A percentile compares a stretch with the other conserved stretches of the same genome.
Conservation (phyloP, 2,329 filamentous ascomycete species). For the Colletotrichum viniferum region DNA sequence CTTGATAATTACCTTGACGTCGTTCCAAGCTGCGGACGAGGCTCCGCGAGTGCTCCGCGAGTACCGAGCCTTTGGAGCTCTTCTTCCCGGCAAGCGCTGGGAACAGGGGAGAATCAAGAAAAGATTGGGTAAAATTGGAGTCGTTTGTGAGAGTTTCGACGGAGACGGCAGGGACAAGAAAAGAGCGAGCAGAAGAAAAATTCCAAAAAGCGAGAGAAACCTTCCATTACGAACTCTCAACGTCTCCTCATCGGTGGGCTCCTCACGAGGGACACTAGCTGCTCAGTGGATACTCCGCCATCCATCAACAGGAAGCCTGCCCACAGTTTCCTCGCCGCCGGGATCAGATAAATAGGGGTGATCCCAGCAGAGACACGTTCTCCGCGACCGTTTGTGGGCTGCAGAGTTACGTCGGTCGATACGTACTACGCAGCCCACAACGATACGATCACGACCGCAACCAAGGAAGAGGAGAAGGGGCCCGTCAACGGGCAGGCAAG, state of each 20-base stretch:
- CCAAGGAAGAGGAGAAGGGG: background rate
- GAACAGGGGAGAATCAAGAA: background rate
- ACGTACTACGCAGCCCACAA: background rate
- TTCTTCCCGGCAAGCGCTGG: slow-evolving; percentile 7
- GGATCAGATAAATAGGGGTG: background rate
- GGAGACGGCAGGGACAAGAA: background rate
- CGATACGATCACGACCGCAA: background rate
- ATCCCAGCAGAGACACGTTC: slow-evolving; percentile 16
- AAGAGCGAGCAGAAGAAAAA: background rate
- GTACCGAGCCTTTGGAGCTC: slow-evolving; percentile 17
- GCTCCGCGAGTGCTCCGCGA: slow-evolving; percentile 15
- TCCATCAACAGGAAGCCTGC: background rate
- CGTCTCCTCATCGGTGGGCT: background rate
- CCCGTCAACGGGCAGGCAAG: background rate
- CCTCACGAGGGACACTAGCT: background rate
- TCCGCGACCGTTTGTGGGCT: slow-evolving; percentile 4
- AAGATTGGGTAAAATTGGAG: slow-evolving; percentile 10
- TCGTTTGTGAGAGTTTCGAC: background rate
- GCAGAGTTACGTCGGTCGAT: background rate
- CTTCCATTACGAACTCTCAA: slow-evolving; percentile 11
- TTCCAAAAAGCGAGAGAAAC: background rate
- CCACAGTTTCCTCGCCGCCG: background rate
- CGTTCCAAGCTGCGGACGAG: slow-evolving; percentile 9
- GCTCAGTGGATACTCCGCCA: background rate
- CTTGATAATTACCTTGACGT: slow-evolving; percentile 20